Conservation (phyloP, 2,329 filamentous ascomycete species). For the Arthrinium puccinioides region DNA sequence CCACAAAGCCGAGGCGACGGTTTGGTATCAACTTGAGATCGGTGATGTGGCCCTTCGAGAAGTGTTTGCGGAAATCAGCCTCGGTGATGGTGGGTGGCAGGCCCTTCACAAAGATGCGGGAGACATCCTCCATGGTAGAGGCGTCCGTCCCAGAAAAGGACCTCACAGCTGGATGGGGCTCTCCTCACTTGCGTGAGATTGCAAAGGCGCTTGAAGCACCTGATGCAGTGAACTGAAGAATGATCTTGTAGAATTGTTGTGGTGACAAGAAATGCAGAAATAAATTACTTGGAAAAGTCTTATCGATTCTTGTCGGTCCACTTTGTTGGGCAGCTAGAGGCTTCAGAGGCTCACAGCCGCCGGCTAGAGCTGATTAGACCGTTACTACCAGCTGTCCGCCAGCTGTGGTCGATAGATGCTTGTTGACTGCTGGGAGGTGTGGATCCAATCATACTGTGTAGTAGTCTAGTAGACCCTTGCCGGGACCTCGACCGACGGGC, state of each 20-base stretch:
- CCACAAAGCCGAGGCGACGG: slow-evolving; percentile 90
- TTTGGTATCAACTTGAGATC: slow-evolving; percentile 88
- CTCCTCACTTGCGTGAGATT: no score
- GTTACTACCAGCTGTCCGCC: no score
- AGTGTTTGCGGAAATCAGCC: slow-evolving; percentile 82
- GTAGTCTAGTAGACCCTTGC: no score
- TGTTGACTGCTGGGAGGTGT: no score
- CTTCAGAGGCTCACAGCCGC: no score
- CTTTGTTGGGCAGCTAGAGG: no score
- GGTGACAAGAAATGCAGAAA: not conserved
- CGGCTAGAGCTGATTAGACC: no score
- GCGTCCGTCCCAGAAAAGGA: not conserved
- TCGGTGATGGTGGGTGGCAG: slow-evolving; percentile 81
- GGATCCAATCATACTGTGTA: no score
- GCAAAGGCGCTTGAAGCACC: not conserved
- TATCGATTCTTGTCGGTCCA: no score
- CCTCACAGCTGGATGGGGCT: no score
- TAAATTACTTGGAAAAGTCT: not conserved
- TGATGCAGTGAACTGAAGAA: not conserved
- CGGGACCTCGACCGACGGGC: no score
- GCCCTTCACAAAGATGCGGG: slow-evolving; percentile 71
- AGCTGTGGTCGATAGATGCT: no score
- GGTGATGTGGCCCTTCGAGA: slow-evolving; percentile 70
- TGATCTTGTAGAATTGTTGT: not conserved
- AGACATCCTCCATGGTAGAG: slow-evolving; percentile 44